A percentile compares a stretch with the other conserved stretches of the same genome.
These are phyloP conservation scores for Nakazawaea wyomingensis DNA, from an alignment of 805 yeast genomes.

Conservation along the genomic window DNA sequence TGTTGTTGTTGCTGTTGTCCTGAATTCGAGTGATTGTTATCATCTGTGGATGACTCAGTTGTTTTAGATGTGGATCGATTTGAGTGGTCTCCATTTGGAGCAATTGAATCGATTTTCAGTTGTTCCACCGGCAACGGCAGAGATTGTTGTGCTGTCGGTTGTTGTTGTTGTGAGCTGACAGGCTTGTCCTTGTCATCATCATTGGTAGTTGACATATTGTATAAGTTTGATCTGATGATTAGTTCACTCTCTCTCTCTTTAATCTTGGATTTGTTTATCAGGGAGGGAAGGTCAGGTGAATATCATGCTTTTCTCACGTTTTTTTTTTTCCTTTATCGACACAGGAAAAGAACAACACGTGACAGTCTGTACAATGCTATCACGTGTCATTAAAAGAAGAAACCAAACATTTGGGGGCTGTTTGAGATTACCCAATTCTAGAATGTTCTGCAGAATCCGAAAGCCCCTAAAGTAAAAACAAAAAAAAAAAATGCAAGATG, in stretches of 20 bases:
- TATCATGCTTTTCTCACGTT: constrained; percentile 13
- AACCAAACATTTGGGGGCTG: constrained; percentile 4
- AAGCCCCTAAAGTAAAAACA: no score
- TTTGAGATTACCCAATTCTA: not conserved
- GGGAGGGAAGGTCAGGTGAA: constrained; percentile 12
- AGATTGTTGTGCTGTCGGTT: no score
- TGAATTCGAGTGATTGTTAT: no score
- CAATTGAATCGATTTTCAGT: no score
- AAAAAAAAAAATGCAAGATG: not conserved
- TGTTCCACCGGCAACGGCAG: no score
- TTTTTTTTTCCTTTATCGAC: not conserved
- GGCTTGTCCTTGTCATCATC: constrained; percentile 9
- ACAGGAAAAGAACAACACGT: not conserved
- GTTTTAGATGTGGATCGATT: no score
- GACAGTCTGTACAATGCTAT: not conserved
- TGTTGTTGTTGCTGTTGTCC: not conserved
- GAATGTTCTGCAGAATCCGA: no score
- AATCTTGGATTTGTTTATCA: not conserved
- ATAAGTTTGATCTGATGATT: not conserved
- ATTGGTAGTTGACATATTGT: not conserved
- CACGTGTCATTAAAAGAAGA: no score
- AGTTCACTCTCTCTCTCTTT: not conserved
- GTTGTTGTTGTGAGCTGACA: not conserved
- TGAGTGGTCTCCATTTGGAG: no score
- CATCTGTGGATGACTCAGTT: no score